phyloP scores from a whole-genome alignment of 352 stramenopile species.

The Stramenopiles sp. region DNA sequence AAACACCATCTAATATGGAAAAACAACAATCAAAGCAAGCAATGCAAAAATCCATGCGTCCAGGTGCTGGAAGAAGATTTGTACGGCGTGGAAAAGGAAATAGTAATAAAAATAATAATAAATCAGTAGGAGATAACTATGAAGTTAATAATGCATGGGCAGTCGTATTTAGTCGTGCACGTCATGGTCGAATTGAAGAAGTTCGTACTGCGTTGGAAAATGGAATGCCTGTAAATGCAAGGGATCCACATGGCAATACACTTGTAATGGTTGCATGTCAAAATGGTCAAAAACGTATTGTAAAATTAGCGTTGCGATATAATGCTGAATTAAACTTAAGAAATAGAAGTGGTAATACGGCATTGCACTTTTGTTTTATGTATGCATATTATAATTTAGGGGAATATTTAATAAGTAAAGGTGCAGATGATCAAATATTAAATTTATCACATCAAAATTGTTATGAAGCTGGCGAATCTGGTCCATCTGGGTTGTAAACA shows the following conservation, averaged over 20 bases:
- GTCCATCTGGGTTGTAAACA: no score
- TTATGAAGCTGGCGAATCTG: no score
- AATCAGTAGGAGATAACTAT: no score
- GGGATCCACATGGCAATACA: conserved; percentile 70
- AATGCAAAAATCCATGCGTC: no score
- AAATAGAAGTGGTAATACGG: conserved; percentile 67
- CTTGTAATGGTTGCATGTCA: conserved; percentile 75
- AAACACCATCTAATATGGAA: no score
- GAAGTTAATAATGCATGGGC: no score
- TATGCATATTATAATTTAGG: conserved; percentile 68
- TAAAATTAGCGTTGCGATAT: conserved; percentile 70
- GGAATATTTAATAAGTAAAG: conserved; percentile 79
- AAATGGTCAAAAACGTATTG: conserved; percentile 85
- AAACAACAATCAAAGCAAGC: no score
- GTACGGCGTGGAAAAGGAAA: no score
- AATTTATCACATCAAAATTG: conserved; percentile 72
- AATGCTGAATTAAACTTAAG: conserved; percentile 74
- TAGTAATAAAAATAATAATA: no score
- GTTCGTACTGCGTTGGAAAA: neutral
- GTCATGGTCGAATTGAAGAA: neutral
- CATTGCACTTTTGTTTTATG: conserved; percentile 78
- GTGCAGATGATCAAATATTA: conserved; percentile 63
- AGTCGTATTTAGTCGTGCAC: neutral
- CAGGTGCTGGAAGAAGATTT: no score
- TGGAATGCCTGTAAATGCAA: conserved; percentile 13